These are phyloP conservation scores for Bromus sterilis DNA, from an alignment of 176 grass and related monocot genomes.

Conservation along the genomic window DNA sequence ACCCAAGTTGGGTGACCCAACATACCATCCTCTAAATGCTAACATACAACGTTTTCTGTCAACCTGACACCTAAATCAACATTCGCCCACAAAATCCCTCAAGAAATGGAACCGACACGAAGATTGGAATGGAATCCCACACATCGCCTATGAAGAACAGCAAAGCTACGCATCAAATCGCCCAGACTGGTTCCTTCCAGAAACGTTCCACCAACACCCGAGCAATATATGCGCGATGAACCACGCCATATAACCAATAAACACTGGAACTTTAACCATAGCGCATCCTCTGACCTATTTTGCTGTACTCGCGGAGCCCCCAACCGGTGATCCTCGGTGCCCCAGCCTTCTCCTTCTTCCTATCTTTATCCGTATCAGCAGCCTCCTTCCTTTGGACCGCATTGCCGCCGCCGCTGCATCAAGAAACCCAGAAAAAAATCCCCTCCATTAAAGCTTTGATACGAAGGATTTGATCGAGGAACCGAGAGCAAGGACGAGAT, in stretches of 20 bases:
- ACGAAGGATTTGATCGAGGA: not conserved
- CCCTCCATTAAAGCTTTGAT: not conserved
- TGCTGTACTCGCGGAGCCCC: constrained; percentile 92
- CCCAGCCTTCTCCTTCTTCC: constrained; percentile 56
- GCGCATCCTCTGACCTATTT: constrained; percentile 53
- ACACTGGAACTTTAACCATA: not conserved
- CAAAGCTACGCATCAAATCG: not conserved
- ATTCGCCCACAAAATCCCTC: not conserved
- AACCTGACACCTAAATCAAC: not conserved
- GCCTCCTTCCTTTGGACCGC: constrained; percentile 24
- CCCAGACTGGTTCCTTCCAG: not conserved
- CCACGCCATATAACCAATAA: not conserved
- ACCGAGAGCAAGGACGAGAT: not conserved
- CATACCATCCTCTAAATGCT: constrained; percentile 10
- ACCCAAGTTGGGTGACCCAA: too few species aligned
- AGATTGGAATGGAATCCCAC: not conserved
- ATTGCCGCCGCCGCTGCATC: constrained; percentile 26
- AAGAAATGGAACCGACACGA: not conserved
- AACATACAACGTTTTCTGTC: not conserved
- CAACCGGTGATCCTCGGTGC: constrained; percentile 56
- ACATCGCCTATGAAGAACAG: not conserved
- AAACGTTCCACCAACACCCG: not conserved
- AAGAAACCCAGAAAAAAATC: not conserved
- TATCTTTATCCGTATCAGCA: constrained; percentile 37
- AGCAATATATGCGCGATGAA: not conserved